These are phyloP conservation scores for Plasmodium gaboni DNA, from an alignment of 169 alveolate genomes.

Conservation along the genomic window DNA sequence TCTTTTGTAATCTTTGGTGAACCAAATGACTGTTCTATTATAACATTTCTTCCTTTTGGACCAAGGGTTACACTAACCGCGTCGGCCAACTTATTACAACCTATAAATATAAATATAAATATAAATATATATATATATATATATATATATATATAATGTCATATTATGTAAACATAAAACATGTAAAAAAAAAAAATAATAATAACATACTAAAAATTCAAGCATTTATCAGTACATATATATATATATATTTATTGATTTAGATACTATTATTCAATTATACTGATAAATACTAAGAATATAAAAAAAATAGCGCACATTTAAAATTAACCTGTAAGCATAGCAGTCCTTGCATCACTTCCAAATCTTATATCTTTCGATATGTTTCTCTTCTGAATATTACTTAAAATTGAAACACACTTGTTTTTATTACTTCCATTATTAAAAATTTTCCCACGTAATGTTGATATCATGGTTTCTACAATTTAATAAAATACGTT, in stretches of 20 bases:
- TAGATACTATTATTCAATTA: background rate
- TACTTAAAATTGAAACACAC: slow-evolving; percentile 42
- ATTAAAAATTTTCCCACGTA: slow-evolving; percentile 47
- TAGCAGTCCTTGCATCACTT: slow-evolving; percentile 85
- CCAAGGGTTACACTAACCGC: slow-evolving; percentile 99
- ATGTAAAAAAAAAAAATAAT: background rate
- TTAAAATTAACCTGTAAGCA: slow-evolving; percentile 77
- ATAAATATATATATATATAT: too few relatives aligned
- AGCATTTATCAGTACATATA: background rate
- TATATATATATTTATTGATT: background rate
- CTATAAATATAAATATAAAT: slow-evolving; percentile 33
- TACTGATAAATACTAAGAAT: too few relatives aligned
- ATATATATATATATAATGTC: too few relatives aligned
- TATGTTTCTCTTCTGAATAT: slow-evolving; percentile 70
- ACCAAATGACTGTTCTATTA: slow-evolving; percentile 95
- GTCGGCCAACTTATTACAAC: slow-evolving; percentile 97
- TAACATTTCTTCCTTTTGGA: slow-evolving; percentile 99
- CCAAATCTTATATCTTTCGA: slow-evolving; percentile 85
- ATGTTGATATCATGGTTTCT: slow-evolving; percentile 58
- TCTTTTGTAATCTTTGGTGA: slow-evolving; percentile 99
- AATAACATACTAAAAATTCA: background rate
- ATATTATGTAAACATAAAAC: too few relatives aligned
- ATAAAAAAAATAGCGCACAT: too few relatives aligned
- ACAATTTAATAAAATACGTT: background rate
- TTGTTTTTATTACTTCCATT: slow-evolving; percentile 18